phyloP scores from a whole-genome alignment of 1,284 basidiomycete species.

The Schizophyllum commune region DNA sequence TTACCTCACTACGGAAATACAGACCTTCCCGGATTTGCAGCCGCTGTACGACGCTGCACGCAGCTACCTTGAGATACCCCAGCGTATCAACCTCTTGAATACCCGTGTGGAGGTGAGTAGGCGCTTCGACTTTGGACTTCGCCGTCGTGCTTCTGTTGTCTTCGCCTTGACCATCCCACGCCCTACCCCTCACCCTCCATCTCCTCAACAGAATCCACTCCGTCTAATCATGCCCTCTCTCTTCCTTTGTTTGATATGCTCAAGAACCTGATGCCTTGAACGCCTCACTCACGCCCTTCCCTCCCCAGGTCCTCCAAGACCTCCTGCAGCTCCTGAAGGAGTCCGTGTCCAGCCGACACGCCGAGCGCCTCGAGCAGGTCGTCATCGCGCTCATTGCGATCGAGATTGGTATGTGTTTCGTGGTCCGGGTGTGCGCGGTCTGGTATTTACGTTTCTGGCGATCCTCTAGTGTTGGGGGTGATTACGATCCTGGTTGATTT shows the following conservation, averaged over 20 bases:
- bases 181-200: no score
- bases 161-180: no score
- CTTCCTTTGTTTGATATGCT: no score
- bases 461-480: constrained; percentile 51
- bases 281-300: no score
- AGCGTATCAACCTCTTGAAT: constrained; percentile 89
- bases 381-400: constrained; percentile 90
- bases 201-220: no score
- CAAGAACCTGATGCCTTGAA: no score
- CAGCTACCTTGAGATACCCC: constrained; percentile 91
- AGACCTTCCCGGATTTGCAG: constrained; percentile 90
- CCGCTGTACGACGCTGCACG: constrained; percentile 91
- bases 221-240: no score
- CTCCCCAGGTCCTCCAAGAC: constrained; percentile 79
- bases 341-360: constrained; percentile 85
- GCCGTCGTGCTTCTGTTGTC: background rate
- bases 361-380: constrained; percentile 92
- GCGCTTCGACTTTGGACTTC: constrained; percentile 1
- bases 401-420: constrained; percentile 59
- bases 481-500: constrained; percentile 69
- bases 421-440: constrained; percentile 1
- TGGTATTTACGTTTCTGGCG: constrained; percentile 4
- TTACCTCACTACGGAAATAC: constrained; percentile 10
- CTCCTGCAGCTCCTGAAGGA: constrained; percentile 96
- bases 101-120: constrained; percentile 78